These are phyloP conservation scores for Pseudopithomyces maydicus DNA, from an alignment of 2,329 filamentous ascomycete genomes.

Conservation along the genomic window DNA sequence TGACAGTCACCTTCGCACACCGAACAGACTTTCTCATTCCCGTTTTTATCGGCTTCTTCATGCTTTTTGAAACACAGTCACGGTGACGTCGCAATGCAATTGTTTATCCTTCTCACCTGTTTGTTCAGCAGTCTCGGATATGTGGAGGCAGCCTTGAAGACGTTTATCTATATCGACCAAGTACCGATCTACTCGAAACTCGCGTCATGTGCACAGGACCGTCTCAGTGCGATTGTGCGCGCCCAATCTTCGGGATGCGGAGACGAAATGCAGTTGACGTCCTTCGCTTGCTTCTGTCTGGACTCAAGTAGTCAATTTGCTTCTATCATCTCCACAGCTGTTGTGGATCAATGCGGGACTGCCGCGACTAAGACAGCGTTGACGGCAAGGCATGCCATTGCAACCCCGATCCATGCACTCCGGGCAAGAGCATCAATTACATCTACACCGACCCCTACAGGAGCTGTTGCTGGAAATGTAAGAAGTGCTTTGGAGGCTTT, in stretches of 20 bases:
- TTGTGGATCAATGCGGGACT: slow-evolving; percentile 5
- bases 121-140: background rate
- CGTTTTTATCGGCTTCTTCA: background rate
- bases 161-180: slow-evolving; percentile 26
- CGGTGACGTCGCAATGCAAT: background rate
- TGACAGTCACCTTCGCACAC: background rate
- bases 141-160: slow-evolving; percentile 15
- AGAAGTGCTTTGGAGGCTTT: slow-evolving; percentile 14
- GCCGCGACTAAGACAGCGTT: background rate
- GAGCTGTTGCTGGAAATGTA: slow-evolving; percentile 1
- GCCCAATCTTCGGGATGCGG: slow-evolving; percentile 25
- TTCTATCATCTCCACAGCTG: slow-evolving; percentile 15
- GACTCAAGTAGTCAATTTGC: slow-evolving; percentile 11
- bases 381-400: slow-evolving; percentile 2
- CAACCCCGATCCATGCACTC: background rate
- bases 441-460: background rate
- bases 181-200: slow-evolving; percentile 21
- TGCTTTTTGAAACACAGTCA: background rate
- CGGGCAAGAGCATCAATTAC: slow-evolving; percentile 1
- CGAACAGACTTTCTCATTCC: background rate
- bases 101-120: background rate
- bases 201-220: slow-evolving; percentile 19
- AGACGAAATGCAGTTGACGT: slow-evolving; percentile 21
- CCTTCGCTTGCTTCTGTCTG: slow-evolving; percentile 26
- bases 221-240: slow-evolving; percentile 23